Evolutionary conservation across 768 basidiomycete genomes (phyloP).

Genomic region (Clavulina sp.): DNA sequence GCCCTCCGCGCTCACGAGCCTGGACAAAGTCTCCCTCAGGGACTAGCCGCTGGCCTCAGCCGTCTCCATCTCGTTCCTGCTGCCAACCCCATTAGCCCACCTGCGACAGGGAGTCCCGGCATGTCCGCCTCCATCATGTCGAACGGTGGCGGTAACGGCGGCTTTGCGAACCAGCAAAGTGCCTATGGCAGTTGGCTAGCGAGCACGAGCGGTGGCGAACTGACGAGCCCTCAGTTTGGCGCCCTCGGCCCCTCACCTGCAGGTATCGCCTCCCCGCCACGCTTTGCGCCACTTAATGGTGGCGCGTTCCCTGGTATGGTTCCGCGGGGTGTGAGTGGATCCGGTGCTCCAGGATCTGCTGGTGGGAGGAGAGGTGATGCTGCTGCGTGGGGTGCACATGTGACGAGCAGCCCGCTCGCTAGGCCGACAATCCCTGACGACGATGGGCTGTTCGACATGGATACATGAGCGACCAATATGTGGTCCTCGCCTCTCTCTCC

Average conservation of each 20-base stretch:
- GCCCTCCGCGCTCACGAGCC: conserved; percentile 79
- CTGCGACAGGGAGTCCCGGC: not conserved
- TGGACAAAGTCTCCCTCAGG: conserved; percentile 80
- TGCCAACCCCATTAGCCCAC: conserved; percentile 5
- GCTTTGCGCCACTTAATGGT: not conserved
- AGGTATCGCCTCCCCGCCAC: not conserved
- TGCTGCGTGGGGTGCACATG: not conserved
- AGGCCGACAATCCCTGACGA: not conserved
- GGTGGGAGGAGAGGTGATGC: too few relatives aligned
- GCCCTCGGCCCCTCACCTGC: not conserved
- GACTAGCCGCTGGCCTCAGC: conserved; percentile 79
- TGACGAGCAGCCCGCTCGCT: not conserved
- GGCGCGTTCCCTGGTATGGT: too few relatives aligned
- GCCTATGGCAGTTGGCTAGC: not conserved
- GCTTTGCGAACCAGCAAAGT: not conserved
- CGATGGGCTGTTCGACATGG: not conserved
- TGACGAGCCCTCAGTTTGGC: not conserved
- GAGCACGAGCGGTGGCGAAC: not conserved
- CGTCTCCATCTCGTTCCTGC: conserved; percentile 41
- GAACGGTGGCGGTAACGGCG: too few relatives aligned
- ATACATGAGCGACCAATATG: too few relatives aligned
- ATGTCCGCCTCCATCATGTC: too few relatives aligned
- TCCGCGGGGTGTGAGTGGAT: not conserved
- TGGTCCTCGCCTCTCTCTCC: too few relatives aligned
- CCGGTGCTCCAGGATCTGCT: too few relatives aligned